Percentiles rank a stretch among this genome's conserved stretches.
These are phyloP conservation scores for Penicillium sp. DNA, from an alignment of 2,329 filamentous ascomycete genomes.

Conservation along the genomic window DNA sequence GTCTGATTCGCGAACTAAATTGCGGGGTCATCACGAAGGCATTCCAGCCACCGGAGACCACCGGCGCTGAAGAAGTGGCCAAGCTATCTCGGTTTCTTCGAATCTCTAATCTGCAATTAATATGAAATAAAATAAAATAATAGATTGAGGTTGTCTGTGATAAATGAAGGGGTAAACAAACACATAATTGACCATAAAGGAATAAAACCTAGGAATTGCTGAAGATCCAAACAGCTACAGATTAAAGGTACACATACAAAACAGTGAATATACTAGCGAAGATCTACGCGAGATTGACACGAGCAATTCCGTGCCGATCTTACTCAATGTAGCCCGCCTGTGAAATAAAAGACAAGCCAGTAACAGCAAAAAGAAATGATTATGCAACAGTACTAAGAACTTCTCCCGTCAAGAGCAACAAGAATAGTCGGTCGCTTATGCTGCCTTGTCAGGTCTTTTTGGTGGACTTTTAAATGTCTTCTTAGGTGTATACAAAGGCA, in stretches of 20 bases:
- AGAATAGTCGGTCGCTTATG: too few species aligned
- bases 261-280: background rate
- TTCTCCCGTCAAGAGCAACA: background rate
- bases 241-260: background rate
- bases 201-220: background rate
- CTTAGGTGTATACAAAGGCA: too few species aligned
- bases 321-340: background rate
- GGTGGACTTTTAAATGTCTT: too few species aligned
- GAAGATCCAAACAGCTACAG: background rate
- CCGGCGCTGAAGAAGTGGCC: background rate
- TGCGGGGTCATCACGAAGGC: background rate
- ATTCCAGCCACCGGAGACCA: conserved; percentile 4
- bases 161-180: background rate
- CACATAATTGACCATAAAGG: background rate
- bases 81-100: background rate
- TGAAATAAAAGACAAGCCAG: background rate
- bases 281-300: background rate
- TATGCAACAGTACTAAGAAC: background rate
- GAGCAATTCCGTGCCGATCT: background rate
- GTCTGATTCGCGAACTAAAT: background rate
- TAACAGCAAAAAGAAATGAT: background rate
- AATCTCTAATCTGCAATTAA: background rate
- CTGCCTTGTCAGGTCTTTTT: too few species aligned
- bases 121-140: background rate
- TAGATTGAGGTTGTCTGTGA: background rate